Evolutionary conservation across 2,329 filamentous ascomycete genomes (phyloP), one percentile per base, ranked within the genome.

Genomic region (Xylaria sp.): DNA sequence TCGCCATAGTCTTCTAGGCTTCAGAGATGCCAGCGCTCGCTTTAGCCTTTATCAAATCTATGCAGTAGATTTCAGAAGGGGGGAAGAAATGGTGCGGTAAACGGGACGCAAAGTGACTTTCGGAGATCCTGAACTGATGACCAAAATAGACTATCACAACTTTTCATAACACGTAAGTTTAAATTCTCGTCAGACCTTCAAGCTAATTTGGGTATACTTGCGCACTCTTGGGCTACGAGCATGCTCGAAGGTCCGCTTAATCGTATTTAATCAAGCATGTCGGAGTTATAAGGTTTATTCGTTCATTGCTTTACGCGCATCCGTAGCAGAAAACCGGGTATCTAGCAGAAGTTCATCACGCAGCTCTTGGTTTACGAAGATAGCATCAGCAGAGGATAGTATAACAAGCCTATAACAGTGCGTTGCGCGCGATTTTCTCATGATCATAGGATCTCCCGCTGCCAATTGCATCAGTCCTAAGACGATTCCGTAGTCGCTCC

Each of bases 1-100:
- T 41, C 54, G 12, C n/a, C 23, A 25, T 55, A 55, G 8, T 28
- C 46, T 28, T 39, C 46, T 18, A 68, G 60, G 41, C 37, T 63
- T 13, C 59, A 55, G 25, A 20, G 20, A 15, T 12, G 10, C 41
- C 7, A 37, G 10, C 34, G 34, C 34, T 37, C 8, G 7, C 34
- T 37, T 37, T 37, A 1, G 23, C 23, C 23, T 25, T 25, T 25
- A 25, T 25, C 23, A 25, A 1, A 25, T 25, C 23, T 25, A 25
- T 25, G 23, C 23, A 25, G 23, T 25, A 25, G 3, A 25, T 25
- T 25, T 25, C 23, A 25, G 23, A 25, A 25, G 23, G 23, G 23
- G 23, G 23, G 23, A 3, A 3, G 1, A 3, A 25, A 25, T 25
- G 23, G 28, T 9, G 20, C 10, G 13, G 5, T 51, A 41, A 15